Conservation (phyloP, 441 rosid species). For the Hypseocharis bilobata region DNA sequence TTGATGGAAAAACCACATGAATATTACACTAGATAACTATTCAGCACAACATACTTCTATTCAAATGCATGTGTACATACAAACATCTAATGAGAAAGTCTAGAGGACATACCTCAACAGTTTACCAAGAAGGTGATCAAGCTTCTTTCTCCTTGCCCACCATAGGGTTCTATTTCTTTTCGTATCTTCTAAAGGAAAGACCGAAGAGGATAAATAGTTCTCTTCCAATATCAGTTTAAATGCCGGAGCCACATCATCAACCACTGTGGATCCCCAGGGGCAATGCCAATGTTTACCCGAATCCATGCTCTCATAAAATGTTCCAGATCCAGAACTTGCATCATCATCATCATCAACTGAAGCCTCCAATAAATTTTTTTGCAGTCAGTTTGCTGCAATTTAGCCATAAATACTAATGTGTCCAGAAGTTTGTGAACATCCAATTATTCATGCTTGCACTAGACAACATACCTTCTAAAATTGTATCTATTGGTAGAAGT, state of each 20-base stretch:
- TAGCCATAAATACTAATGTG: background rate
- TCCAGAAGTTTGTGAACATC: constrained; percentile 9
- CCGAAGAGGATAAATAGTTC: constrained; percentile 50
- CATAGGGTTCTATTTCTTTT: constrained; percentile 43
- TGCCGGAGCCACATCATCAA: constrained; percentile 73
- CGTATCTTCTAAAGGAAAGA: constrained; percentile 48
- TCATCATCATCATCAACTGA: constrained; percentile 35
- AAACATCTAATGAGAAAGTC: background rate
- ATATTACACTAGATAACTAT: background rate
- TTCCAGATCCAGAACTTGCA: constrained; percentile 27
- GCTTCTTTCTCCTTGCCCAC: constrained; percentile 76
- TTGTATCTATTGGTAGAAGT: constrained; percentile 63
- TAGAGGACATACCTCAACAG: constrained; percentile 48
- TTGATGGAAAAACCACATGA: background rate
- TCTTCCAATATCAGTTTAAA: constrained; percentile 71
- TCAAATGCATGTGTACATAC: background rate
- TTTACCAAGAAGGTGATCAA: constrained; percentile 60
- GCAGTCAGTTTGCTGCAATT: background rate
- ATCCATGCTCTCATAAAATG: constrained; percentile 27
- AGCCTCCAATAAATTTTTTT: constrained; percentile 18
- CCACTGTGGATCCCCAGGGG: constrained; percentile 65
- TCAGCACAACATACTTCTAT: background rate
- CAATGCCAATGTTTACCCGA: constrained; percentile 59
- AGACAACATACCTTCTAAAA: constrained; percentile 55
- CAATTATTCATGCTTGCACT: constrained; percentile 10